A percentile compares a stretch with the other conserved stretches of the same genome.
These are phyloP conservation scores for Cordia subcordata DNA, from an alignment of 257 asterid species.

Conservation along the genomic window DNA sequence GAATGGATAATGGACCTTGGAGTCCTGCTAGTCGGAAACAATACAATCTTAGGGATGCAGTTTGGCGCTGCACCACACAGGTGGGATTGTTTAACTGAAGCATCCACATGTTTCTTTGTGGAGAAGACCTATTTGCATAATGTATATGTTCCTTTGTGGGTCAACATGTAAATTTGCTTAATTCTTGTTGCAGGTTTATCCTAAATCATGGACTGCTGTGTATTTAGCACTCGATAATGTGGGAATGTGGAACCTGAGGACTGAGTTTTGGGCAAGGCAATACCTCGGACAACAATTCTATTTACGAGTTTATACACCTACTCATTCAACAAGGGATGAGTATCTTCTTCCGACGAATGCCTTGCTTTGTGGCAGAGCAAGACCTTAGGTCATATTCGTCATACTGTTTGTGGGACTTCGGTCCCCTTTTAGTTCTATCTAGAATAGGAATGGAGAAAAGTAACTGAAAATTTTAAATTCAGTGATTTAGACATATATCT, in stretches of 20 bases:
- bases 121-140: too few species aligned
- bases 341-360: slow-evolving; percentile 54
- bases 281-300: slow-evolving; percentile 72
- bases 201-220: slow-evolving; percentile 66
- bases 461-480: too few species aligned
- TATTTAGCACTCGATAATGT: slow-evolving; percentile 64
- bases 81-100: slow-evolving; percentile 19
- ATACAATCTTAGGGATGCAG: slow-evolving; percentile 62
- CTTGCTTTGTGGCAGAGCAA: slow-evolving; percentile 62
- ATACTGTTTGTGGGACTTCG: too few species aligned
- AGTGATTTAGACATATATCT: too few species aligned
- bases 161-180: not conserved
- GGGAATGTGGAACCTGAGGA: slow-evolving; percentile 84
- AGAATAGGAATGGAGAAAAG: too few species aligned
- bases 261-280: slow-evolving; percentile 62
- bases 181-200: slow-evolving; percentile 50
- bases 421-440: too few species aligned
- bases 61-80: slow-evolving; percentile 60
- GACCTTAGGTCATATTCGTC: too few species aligned
- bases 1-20: slow-evolving; percentile 69
- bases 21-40: slow-evolving; percentile 35
- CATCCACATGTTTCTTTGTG: too few species aligned
- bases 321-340: slow-evolving; percentile 49
- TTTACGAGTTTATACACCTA: slow-evolving; percentile 53
- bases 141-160: too few species aligned